Evolutionary conservation across 345 rosid species (phyloP).

Genomic region (Salix arbutifolia): DNA sequence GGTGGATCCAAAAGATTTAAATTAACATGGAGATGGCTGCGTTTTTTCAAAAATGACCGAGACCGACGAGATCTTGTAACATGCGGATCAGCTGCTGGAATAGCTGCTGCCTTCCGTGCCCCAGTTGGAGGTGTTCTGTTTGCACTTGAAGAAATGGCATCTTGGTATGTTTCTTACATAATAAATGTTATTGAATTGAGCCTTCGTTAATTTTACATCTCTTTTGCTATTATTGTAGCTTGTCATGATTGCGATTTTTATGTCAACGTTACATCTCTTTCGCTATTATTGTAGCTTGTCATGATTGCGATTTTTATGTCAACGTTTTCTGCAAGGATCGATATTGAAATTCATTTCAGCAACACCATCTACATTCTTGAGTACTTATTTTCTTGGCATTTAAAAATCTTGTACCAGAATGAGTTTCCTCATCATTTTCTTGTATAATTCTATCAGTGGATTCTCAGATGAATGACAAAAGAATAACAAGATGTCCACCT

Average conservation of each 20-base stretch:
- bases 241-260: too few relatives aligned
- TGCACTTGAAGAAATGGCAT: constrained; percentile 91
- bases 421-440: neutral
- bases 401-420: neutral
- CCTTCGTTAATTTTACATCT: neutral
- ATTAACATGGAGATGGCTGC: constrained; percentile 77
- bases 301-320: fast-evolving
- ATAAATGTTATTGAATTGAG: neutral
- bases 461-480: neutral
- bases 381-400: neutral
- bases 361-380: too few relatives aligned
- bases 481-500: neutral
- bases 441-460: neutral
- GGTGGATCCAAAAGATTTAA: constrained; percentile 84
- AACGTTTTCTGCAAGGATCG: neutral
- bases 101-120: constrained; percentile 85
- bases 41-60: constrained; percentile 76
- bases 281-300: neutral
- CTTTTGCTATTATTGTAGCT: neutral
- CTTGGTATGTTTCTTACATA: constrained; percentile 52
- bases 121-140: constrained; percentile 93
- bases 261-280: neutral
- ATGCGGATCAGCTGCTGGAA: constrained; percentile 96
- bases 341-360: too few relatives aligned
- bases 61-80: constrained; percentile 90